Percentiles rank a stretch among this genome's conserved stretches.
phyloP scores from a whole-genome alignment of 345 rosid genomes.

The Orychophragmus violaceus region DNA sequence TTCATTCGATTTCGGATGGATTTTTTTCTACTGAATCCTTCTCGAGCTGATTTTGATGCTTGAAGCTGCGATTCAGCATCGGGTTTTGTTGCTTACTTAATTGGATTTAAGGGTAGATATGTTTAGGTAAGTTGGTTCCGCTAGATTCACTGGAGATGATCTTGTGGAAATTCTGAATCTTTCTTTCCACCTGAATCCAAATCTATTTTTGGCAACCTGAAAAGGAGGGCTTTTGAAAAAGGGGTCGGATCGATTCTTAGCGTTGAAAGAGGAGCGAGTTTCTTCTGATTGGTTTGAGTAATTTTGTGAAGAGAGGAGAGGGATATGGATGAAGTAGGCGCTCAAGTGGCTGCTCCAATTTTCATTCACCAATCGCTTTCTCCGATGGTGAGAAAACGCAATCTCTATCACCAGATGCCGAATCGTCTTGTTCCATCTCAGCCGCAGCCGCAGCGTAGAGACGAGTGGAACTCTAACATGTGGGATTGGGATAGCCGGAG shows the following conservation, averaged over 20 bases:
- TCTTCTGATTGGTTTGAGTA: too few species aligned
- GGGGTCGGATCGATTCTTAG: constrained; percentile 16
- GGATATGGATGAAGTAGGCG: constrained; percentile 72
- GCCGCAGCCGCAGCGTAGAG: constrained; percentile 30
- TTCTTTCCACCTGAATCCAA: neutral
- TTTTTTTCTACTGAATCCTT: neutral
- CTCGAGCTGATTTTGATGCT: neutral
- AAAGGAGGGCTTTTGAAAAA: neutral
- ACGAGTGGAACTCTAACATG: constrained; percentile 59
- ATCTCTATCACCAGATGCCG: constrained; percentile 41
- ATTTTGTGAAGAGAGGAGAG: neutral
- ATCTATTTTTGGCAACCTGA: neutral
- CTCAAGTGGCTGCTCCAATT: constrained; percentile 59
- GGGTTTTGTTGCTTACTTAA: neutral
- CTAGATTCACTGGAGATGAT: constrained; percentile 6
- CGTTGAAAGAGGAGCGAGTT: too few species aligned
- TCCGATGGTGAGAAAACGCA: constrained; percentile 57
- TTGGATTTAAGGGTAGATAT: constrained; percentile 1
- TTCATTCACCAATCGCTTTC: constrained; percentile 52
- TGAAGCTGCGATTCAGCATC: constrained; percentile 6
- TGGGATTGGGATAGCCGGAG: constrained; percentile 84
- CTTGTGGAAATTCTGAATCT: neutral
- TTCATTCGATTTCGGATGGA: too few species aligned
- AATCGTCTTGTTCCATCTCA: constrained; percentile 18
- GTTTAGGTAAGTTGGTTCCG: neutral